These are phyloP conservation scores for Rhodotorula sp. DNA, from an alignment of 1,284 basidiomycete genomes.

Conservation along the genomic window DNA sequence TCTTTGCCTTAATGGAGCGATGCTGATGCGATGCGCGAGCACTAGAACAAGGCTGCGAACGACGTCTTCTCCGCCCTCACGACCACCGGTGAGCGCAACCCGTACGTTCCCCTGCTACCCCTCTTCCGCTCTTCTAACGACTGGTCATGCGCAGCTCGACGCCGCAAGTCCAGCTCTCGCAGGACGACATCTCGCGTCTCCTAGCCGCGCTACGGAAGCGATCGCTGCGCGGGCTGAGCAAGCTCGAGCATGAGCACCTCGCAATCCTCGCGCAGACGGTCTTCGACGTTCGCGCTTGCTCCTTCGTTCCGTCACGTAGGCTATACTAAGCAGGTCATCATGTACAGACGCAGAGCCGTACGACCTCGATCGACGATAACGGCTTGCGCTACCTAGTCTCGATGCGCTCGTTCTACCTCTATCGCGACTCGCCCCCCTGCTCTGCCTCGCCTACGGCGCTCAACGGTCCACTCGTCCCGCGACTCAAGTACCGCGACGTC, in stretches of 20 bases:
- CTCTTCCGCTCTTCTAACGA: not conserved
- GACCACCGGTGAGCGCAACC: not conserved
- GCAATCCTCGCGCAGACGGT: constrained; percentile 79
- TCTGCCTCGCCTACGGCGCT: not conserved
- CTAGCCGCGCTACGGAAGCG: constrained; percentile 65
- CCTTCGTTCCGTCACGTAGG: not conserved
- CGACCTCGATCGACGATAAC: constrained; percentile 77
- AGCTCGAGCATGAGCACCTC: constrained; percentile 75
- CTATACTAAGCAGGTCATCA: constrained; percentile 11
- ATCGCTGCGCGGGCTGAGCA: constrained; percentile 69
- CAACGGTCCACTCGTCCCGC: constrained; percentile 42
- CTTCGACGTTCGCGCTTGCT: constrained; percentile 64
- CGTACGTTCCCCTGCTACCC: not conserved
- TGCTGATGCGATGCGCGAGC: no score
- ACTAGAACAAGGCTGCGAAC: not conserved
- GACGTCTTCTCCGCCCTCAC: constrained; percentile 14
- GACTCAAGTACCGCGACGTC: constrained; percentile 85
- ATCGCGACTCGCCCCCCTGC: not conserved
- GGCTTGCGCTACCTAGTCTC: constrained; percentile 87
- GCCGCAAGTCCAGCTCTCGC: constrained; percentile 54
- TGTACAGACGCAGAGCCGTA: constrained; percentile 75
- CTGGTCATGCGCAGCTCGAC: not conserved
- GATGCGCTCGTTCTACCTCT: constrained; percentile 33
- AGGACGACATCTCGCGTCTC: constrained; percentile 62
- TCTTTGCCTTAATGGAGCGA: not conserved